A percentile compares a stretch with the other conserved stretches of the same genome.
phyloP scores from a whole-genome alignment of 345 rosid genomes.

The Brassica carinata region DNA sequence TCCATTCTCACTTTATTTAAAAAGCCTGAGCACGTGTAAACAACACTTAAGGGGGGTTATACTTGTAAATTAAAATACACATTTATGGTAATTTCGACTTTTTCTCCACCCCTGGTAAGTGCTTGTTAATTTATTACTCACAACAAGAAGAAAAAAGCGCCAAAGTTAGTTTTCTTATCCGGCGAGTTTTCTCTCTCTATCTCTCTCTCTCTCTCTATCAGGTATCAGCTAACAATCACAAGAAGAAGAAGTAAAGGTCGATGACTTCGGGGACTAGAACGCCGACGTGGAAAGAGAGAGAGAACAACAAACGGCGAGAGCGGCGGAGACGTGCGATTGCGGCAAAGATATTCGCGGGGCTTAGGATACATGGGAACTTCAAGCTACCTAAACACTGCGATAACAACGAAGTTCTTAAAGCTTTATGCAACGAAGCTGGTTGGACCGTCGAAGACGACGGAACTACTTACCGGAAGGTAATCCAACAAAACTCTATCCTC shows the following conservation, averaged over 20 bases:
- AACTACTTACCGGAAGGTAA: slow-evolving; percentile 93
- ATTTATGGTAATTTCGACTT: slow-evolving; percentile 28
- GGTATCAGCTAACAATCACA: not conserved
- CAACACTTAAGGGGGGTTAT: slow-evolving; percentile 33
- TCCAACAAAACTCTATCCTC: not conserved
- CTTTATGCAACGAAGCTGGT: slow-evolving; percentile 91
- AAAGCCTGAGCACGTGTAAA: slow-evolving; percentile 52
- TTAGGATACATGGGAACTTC: slow-evolving; percentile 87
- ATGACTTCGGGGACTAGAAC: slow-evolving; percentile 94
- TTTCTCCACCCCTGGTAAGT: slow-evolving; percentile 14
- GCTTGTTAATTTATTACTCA: slow-evolving; percentile 39
- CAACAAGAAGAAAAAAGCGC: slow-evolving; percentile 19
- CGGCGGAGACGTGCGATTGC: slow-evolving; percentile 90
- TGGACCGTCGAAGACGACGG: slow-evolving; percentile 98
- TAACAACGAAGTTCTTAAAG: slow-evolving; percentile 95
- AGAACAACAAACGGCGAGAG: slow-evolving; percentile 94
- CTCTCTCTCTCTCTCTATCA: too few relatives aligned
- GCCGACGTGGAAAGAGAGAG: slow-evolving; percentile 99
- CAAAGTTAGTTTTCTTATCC: slow-evolving; percentile 10
- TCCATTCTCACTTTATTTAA: slow-evolving; percentile 31
- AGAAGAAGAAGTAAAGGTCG: not conserved
- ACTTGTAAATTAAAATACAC: slow-evolving; percentile 17
- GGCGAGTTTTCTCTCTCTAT: slow-evolving; percentile 25
- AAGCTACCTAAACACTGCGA: slow-evolving; percentile 98
- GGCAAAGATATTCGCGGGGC: slow-evolving; percentile 89